Evolutionary conservation across 75 land plant genomes (phyloP).

Genomic region (Ceratopteris richardii): DNA sequence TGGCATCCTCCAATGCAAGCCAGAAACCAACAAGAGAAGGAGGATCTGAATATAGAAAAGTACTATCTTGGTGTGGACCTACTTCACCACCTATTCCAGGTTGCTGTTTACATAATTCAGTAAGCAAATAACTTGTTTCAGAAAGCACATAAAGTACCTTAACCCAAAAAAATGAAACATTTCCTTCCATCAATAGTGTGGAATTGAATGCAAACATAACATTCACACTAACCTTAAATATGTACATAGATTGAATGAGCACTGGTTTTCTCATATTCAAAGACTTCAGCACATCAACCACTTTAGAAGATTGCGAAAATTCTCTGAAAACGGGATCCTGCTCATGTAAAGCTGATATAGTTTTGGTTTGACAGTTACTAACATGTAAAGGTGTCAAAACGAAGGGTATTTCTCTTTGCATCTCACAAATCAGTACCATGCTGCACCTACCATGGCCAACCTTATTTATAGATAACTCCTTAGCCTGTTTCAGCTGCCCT

Average conservation of each 20-base stretch:
- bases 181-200: background rate
- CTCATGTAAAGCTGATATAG: conserved; percentile 75
- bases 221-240: conserved; percentile 68
- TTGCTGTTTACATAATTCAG: conserved; percentile 76
- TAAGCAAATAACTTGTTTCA: too few species aligned
- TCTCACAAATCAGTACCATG: background rate
- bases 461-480: conserved; percentile 92
- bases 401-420: background rate
- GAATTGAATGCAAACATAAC: too few species aligned
- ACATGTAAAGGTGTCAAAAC: background rate
- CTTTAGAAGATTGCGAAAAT: conserved; percentile 58
- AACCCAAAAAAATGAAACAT: conserved; percentile 5
- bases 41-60: conserved; percentile 79
- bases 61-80: conserved; percentile 91
- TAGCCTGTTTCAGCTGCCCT: conserved; percentile 78
- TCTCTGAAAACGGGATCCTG: conserved; percentile 69
- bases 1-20: conserved; percentile 94
- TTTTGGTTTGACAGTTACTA: background rate
- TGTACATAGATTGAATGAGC: conserved; percentile 93
- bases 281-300: conserved; percentile 43
- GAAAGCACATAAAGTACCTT: too few species aligned
- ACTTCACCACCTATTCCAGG: conserved; percentile 99
- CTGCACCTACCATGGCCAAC: conserved; percentile 87
- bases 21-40: conserved; percentile 78
- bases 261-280: conserved; percentile 72